Evolutionary conservation across 495 filamentous ascomycete species (phyloP).

Genomic region (Immersiella caudata): DNA sequence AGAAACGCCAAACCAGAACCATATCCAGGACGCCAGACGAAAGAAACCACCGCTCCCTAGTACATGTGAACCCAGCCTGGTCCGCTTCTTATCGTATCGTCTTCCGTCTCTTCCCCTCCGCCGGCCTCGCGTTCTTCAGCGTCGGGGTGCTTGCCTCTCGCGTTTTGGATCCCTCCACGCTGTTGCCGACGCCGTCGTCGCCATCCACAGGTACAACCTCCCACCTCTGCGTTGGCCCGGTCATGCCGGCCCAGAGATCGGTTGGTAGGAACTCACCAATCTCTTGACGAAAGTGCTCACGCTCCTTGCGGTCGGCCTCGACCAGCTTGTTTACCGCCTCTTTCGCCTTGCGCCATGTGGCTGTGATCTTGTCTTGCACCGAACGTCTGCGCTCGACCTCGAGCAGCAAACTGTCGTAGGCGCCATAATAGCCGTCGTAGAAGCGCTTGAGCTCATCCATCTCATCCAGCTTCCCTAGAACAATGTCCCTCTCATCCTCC

Average conservation of each 20-base stretch:
- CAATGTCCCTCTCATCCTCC: slow-evolving; percentile 70
- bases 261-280: slow-evolving; percentile 84
- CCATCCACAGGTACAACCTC: slow-evolving; percentile 45
- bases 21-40: not conserved
- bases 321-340: slow-evolving; percentile 75
- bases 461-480: slow-evolving; percentile 68
- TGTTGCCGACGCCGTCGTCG: slow-evolving; percentile 18
- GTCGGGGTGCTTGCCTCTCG: slow-evolving; percentile 27
- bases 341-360: slow-evolving; percentile 72
- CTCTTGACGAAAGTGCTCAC: slow-evolving; percentile 78
- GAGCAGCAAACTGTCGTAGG: slow-evolving; percentile 80
- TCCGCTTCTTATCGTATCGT: not conserved
- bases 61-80: not conserved
- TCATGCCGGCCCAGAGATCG: slow-evolving; percentile 83
- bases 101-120: slow-evolving; percentile 1
- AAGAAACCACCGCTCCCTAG: not conserved
- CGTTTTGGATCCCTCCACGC: not conserved
- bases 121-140: slow-evolving; percentile 14
- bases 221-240: slow-evolving; percentile 44
- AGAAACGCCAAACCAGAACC: not conserved
- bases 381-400: slow-evolving; percentile 76
- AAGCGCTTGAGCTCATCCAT: slow-evolving; percentile 73
- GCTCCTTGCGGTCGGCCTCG: slow-evolving; percentile 69
- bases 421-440: slow-evolving; percentile 80
- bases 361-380: slow-evolving; percentile 71